phyloP scores from a whole-genome alignment of 257 asterid species.

The Anisodus tanguticus region DNA sequence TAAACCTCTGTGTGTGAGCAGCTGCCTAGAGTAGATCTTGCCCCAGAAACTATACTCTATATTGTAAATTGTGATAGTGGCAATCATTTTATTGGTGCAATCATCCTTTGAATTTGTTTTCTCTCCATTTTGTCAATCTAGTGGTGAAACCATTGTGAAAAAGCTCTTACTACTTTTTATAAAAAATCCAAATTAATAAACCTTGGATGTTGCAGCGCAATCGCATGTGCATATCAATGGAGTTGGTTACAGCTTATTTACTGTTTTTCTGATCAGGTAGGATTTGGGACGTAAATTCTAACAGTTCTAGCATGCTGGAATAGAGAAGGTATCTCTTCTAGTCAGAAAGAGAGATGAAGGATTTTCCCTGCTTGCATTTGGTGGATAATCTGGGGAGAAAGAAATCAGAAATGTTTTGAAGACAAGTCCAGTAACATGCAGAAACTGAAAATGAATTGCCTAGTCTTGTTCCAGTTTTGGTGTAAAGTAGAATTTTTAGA shows the following conservation, averaged over 20 bases:
- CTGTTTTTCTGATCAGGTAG: too few relatives aligned
- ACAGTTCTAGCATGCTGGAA: too few relatives aligned
- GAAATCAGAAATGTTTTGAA: too few relatives aligned
- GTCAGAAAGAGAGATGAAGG: too few relatives aligned
- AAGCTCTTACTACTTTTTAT: not conserved
- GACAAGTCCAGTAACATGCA: too few relatives aligned
- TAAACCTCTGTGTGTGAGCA: constrained; percentile 4
- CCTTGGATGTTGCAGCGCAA: constrained; percentile 50
- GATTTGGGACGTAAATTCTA: too few relatives aligned
- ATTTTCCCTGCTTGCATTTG: too few relatives aligned
- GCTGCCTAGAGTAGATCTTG: not conserved
- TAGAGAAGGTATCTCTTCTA: too few relatives aligned
- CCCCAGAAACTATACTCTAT: not conserved
- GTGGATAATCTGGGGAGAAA: too few relatives aligned
- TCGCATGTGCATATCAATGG: constrained; percentile 93
- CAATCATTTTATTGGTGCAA: not conserved
- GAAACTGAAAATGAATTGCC: too few relatives aligned
- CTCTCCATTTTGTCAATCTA: constrained; percentile 14
- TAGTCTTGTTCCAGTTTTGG: not conserved
- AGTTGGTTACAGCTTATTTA: constrained; percentile 97
- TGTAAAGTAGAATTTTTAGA: not conserved
- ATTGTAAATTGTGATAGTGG: not conserved
- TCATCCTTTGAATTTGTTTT: not conserved
- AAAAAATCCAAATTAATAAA: not conserved
- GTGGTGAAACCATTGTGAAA: constrained; percentile 5